Conservation (phyloP, 2,329 filamentous ascomycete species). For the Paracorniculantispora psalliotae region DNA sequence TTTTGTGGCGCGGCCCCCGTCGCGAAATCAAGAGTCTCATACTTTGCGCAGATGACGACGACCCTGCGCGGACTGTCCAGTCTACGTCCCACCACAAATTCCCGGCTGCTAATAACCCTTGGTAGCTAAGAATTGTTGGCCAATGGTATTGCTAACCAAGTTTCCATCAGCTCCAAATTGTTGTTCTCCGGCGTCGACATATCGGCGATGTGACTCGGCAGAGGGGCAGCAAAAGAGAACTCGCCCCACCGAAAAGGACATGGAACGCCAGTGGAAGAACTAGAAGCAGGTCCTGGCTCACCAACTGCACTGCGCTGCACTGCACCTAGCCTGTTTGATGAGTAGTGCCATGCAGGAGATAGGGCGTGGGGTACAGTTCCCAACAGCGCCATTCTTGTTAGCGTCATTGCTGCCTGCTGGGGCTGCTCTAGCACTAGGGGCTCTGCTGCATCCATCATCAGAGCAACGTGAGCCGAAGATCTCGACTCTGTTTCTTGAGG, state of each 20-base stretch:
- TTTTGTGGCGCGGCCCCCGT: constrained; percentile 7
- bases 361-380: constrained; percentile 1
- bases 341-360: constrained; percentile 2
- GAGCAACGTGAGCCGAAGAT: background rate
- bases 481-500: background rate
- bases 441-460: background rate
- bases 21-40: background rate
- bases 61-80: too few relatives aligned
- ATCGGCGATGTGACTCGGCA: background rate
- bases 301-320: background rate
- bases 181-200: background rate
- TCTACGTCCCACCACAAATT: too few relatives aligned
- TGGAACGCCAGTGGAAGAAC: constrained; percentile 7
- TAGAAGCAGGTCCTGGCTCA: constrained; percentile 4
- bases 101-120: too few relatives aligned
- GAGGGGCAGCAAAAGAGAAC: background rate
- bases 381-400: background rate
- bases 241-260: background rate
- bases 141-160: too few relatives aligned
- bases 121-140: too few relatives aligned
- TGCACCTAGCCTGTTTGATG: constrained; percentile 5
- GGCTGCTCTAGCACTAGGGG: too few relatives aligned
- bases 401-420: background rate
- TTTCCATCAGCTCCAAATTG: background rate
- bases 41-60: background rate